Base-by-base conservation (phyloP, 2,329 filamentous ascomycete genomes). In the Claviceps pusilla region DNA sequence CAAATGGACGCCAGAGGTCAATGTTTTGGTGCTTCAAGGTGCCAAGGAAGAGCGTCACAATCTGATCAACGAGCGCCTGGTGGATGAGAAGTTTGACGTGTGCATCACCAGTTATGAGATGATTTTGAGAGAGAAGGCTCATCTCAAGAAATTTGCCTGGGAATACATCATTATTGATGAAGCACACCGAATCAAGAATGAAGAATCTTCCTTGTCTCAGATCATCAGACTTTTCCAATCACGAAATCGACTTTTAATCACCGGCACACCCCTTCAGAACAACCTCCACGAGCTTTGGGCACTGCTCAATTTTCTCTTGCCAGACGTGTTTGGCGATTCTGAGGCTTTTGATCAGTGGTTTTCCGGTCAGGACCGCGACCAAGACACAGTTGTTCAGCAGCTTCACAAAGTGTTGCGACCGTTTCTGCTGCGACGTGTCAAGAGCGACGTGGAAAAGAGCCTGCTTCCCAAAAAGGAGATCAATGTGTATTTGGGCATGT, bases 111-210 rank as follows among this genome's bases (percentile, higher is more conserved):
- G 90, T 68, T 98, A 98, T 72, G 93, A 98, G 69, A 97, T 98
- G 91, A 89, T 98, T 56, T 76, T 98, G 12, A 83, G 93, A 55
- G 93, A 98, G 67, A 97, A 98, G 73, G 77, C 87, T 1, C 89
- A 95, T 61, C 71, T 98, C 60, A 95, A 93, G 73, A 97, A 97
- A 69, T 95, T 98, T 68, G 90, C 93, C 0, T 98, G 93, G 93
- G 91, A 98, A 68, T 98, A 98, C 70, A 98, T 98, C 69, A 95
- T 98, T 61, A 95, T 98, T 59, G 93, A 98, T 64, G 93, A 98
- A 62, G 82, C 93, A 2, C 93, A 98, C 69, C 89, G 93, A 57
- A 98, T 98, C 79, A 98, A 98, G 76, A 98, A 98, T 70, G 93
- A 98, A 67, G 89, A 97, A 68, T 98, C 93, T 0, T 96, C 93